A percentile compares a stretch with the other conserved stretches of the same genome.
These are phyloP conservation scores for Trichophyton verrucosum DNA, from an alignment of 2,329 filamentous ascomycete species.

Conservation along the genomic window DNA sequence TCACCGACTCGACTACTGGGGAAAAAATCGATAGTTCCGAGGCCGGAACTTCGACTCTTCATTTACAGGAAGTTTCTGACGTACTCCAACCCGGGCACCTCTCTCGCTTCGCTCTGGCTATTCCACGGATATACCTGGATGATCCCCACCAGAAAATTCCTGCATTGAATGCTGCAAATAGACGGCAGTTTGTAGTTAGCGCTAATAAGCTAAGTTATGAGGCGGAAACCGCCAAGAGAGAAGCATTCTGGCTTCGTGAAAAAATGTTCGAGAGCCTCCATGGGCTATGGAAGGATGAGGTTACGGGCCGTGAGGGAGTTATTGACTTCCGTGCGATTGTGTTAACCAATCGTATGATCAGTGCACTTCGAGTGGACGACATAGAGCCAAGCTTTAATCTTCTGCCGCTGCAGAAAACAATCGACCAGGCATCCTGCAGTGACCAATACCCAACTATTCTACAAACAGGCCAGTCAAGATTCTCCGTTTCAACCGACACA, in stretches of 20 bases:
- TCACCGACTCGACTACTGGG: slow-evolving; percentile 23
- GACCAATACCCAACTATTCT: slow-evolving; percentile 15
- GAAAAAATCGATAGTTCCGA: not conserved
- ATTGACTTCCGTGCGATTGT: slow-evolving; percentile 68
- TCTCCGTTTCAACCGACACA: slow-evolving; percentile 42
- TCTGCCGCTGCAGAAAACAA: slow-evolving; percentile 15
- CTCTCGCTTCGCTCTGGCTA: slow-evolving; percentile 60
- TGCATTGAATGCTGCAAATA: slow-evolving; percentile 64
- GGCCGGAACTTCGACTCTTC: slow-evolving; percentile 14
- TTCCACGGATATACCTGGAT: slow-evolving; percentile 63
- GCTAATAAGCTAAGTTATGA: slow-evolving; percentile 66
- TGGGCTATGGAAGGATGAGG: slow-evolving; percentile 58
- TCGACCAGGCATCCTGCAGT: slow-evolving; percentile 11
- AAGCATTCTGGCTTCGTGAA: slow-evolving; percentile 87
- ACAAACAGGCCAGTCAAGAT: slow-evolving; percentile 36
- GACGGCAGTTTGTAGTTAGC: slow-evolving; percentile 86
- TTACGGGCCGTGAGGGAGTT: slow-evolving; percentile 47
- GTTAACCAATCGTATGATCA: slow-evolving; percentile 65
- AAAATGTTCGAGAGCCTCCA: slow-evolving; percentile 58
- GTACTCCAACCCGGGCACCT: slow-evolving; percentile 49
- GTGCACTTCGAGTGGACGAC: slow-evolving; percentile 69
- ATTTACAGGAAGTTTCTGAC: slow-evolving; percentile 29
- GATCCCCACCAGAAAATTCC: slow-evolving; percentile 68
- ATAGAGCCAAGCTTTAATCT: slow-evolving; percentile 49
- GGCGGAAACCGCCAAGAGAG: slow-evolving; percentile 61